These are phyloP conservation scores for Escovopsis sp. DNA, from an alignment of 2,329 filamentous ascomycete species.

Conservation along the genomic window DNA sequence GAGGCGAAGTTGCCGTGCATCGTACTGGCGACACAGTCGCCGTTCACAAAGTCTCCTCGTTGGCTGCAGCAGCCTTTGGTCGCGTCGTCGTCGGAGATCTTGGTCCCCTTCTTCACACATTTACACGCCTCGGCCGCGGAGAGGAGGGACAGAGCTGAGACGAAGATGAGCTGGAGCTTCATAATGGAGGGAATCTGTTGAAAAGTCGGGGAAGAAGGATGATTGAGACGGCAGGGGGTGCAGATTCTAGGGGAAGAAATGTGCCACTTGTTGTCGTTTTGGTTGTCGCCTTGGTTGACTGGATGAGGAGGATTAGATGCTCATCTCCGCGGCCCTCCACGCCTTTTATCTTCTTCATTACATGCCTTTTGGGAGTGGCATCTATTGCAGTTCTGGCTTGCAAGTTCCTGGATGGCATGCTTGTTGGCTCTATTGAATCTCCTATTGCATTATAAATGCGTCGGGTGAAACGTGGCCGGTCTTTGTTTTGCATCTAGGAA, in stretches of 20 bases:
- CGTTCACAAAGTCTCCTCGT: not conserved
- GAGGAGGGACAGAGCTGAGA: not conserved
- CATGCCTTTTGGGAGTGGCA: not conserved
- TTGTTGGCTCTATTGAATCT: too few relatives aligned
- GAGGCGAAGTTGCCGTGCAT: not conserved
- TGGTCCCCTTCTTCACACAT: not conserved
- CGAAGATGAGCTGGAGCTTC: not conserved
- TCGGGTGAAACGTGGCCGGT: too few relatives aligned
- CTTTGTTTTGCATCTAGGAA: too few relatives aligned
- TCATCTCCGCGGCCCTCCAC: not conserved
- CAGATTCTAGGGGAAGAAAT: too few relatives aligned
- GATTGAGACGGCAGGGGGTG: not conserved
- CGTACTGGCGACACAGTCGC: not conserved
- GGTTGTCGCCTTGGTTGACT: not conserved
- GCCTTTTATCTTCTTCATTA: not conserved
- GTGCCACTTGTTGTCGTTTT: too few relatives aligned
- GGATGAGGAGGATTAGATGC: not conserved
- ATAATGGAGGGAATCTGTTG: not conserved
- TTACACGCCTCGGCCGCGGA: not conserved
- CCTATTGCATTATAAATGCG: too few relatives aligned
- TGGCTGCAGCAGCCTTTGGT: not conserved
- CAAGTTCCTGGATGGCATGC: too few relatives aligned
- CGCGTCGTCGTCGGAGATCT: not conserved
- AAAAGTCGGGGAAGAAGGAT: not conserved
- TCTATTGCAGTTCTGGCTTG: too few relatives aligned